These are phyloP conservation scores for Hyaloscypha finlandica DNA, from an alignment of 495 filamentous ascomycete genomes.

Conservation along the genomic window DNA sequence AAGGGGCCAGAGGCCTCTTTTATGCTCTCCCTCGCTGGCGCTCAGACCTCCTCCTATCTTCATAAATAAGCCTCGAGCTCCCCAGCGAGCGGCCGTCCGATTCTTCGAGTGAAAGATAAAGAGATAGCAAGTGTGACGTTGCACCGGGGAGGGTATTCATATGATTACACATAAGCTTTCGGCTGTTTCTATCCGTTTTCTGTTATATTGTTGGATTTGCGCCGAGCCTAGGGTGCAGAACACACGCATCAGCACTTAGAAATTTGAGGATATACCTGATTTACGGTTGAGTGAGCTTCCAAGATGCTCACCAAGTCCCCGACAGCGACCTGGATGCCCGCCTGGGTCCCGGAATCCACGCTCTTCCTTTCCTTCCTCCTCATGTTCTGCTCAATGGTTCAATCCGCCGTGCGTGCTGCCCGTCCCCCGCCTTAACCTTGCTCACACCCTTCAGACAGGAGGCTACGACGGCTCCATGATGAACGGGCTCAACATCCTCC, in stretches of 20 bases:
- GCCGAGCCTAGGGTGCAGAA: background rate
- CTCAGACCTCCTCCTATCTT: no score
- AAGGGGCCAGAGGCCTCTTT: no score
- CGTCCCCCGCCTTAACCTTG: background rate
- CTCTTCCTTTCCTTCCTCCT: constrained; percentile 43
- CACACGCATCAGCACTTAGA: background rate
- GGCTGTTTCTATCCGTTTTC: background rate
- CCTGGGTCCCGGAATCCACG: constrained; percentile 51
- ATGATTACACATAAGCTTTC: background rate
- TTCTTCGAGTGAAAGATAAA: background rate
- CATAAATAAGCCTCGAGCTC: background rate
- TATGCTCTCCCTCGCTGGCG: no score
- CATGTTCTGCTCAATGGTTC: constrained; percentile 49
- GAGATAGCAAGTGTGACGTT: background rate
- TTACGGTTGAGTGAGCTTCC: background rate
- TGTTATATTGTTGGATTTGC: background rate
- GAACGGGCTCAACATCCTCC: constrained; percentile 55
- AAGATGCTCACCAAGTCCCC: constrained; percentile 39
- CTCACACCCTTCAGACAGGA: constrained; percentile 37
- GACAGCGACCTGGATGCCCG: constrained; percentile 54
- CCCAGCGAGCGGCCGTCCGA: background rate
- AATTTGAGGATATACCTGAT: background rate
- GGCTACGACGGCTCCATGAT: constrained; percentile 55
- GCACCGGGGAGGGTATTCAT: background rate
- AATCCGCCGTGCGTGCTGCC: constrained; percentile 41